Evolutionary conservation across 164 flowering plant species (phyloP).

Genomic region (Vitis labrusca): DNA sequence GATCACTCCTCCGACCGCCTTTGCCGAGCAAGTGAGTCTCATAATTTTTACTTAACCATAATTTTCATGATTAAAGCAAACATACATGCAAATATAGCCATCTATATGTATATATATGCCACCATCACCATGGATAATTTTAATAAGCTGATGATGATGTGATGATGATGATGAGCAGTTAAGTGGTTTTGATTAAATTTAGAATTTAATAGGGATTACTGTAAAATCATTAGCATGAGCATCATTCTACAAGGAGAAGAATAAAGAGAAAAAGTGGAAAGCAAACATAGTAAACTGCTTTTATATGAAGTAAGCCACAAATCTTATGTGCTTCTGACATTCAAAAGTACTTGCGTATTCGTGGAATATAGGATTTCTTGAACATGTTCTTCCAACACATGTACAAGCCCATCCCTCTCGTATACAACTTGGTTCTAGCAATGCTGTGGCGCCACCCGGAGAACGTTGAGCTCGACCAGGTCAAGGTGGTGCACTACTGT

Average conservation of each 20-base stretch:
- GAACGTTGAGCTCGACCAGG: slow-evolving; percentile 50
- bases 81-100: not conserved
- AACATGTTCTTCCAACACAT: slow-evolving; percentile 52
- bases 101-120: not conserved
- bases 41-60: too few relatives aligned
- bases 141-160: too few relatives aligned
- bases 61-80: too few relatives aligned
- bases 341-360: not conserved
- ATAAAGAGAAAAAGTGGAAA: not conserved
- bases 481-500: slow-evolving; percentile 65
- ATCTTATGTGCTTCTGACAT: too few relatives aligned
- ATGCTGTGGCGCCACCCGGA: slow-evolving; percentile 73
- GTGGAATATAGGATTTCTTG: slow-evolving; percentile 49
- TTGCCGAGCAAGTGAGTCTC: slow-evolving; percentile 59
- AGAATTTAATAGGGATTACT: too few relatives aligned
- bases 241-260: too few relatives aligned
- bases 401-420: slow-evolving; percentile 54
- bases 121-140: too few relatives aligned
- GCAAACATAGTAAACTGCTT: not conserved
- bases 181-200: too few relatives aligned
- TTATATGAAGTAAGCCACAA: too few relatives aligned
- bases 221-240: too few relatives aligned
- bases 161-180: too few relatives aligned
- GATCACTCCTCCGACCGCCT: slow-evolving; percentile 48
- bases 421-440: slow-evolving; percentile 56